Evolutionary conservation across 2,329 filamentous ascomycete genomes (phyloP), one percentile per base, ranked within the genome.

Genomic region (Colletotrichum musae): DNA sequence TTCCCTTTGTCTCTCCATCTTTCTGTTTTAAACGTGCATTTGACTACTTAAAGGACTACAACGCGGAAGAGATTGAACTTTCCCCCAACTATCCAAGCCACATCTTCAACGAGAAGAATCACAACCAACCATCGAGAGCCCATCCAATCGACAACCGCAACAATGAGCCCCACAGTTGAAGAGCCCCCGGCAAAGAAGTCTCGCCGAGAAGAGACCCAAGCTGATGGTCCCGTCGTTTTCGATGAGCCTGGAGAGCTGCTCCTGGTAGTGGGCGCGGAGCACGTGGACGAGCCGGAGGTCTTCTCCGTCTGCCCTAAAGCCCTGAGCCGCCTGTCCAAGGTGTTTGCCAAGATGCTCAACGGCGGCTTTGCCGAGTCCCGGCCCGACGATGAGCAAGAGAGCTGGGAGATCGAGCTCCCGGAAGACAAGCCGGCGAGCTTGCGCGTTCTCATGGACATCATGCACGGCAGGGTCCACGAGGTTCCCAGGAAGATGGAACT

Each of bases 401-500:
- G 74, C 0, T 79, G 77, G 77, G 43, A 60, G 0, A 73, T 78
- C 10, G 72, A 73, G 1, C 72, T 81, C 0, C 77, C 78, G 0
- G 75, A 77, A 3, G 78, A 80, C 57, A 74, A 77, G 5, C 75
- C 76, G 0, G 52, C 67, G 16, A 69, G 76, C 3, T 62, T 80
- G 24, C 48, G 70, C 2, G 66, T 73, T 2, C 71, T 80, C 15
- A 64, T 80, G n/a, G 71, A 76, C 21, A 78, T 80, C 24, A 67
- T 75, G 16, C 79, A 80, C 41, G 73, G 65, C 28, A 67, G 73
- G 3, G 73, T 79, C 26, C 60, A 75, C 12, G 68, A 71, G 2
- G 73, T 80, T 0, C 75, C 75, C 0, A 59, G 15, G 15, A 48
- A 16, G 2, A 13, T 78, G 6, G 26, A 69, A 5, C 32, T 74